Base-by-base conservation (phyloP, 768 basidiomycete species). In the Boletus sp. region DNA sequence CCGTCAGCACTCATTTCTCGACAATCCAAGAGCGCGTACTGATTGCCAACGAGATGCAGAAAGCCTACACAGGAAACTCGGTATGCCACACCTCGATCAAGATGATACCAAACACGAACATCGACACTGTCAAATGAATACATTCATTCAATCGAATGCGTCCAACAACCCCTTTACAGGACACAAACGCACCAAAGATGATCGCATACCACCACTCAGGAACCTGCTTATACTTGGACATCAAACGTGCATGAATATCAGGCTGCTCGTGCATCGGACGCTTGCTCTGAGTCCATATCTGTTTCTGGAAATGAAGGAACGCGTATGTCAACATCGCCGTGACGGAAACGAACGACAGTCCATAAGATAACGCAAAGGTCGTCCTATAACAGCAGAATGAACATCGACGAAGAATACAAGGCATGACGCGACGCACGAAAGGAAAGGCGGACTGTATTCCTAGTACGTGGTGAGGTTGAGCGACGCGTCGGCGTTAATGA, bases 271-370 rank as follows among this genome's bases (percentile, higher is more conserved):
- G 72, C 73, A 92, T 80, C 14, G 89, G 80, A 50, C 86, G 82
- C 48, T 85, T 83, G 30, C 85, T 74, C 69, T 91, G 89, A 0
- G 71, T 73, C 84, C 82, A 87, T 52, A 93, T 89, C 66, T 90
- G 88, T 67, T 89, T 87, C 62, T 89, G 83, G 80, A 85, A 89
- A 73, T 82, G 90, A 37, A 92, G 76, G 69, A 78, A 76, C 71
- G 89, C 82, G 64, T 94, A 92, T 29, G 78, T 82, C 58, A 90
- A 67, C 2, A 87, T 88, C 1, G 90, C 81, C 0, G 90, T 89
- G 69, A 93, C 86, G 30, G 84, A 80, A 2, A 90, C 90, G 61
- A 94, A 93, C n/a, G 87, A 88, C 9, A 93, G 76, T 24, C 86
- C 91, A 65, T 93, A 94, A 9, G 85, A 78, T 36, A 93, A 72